Evolutionary conservation across 352 stramenopile species (phyloP).

Genomic region (Phytophthora sp.): DNA sequence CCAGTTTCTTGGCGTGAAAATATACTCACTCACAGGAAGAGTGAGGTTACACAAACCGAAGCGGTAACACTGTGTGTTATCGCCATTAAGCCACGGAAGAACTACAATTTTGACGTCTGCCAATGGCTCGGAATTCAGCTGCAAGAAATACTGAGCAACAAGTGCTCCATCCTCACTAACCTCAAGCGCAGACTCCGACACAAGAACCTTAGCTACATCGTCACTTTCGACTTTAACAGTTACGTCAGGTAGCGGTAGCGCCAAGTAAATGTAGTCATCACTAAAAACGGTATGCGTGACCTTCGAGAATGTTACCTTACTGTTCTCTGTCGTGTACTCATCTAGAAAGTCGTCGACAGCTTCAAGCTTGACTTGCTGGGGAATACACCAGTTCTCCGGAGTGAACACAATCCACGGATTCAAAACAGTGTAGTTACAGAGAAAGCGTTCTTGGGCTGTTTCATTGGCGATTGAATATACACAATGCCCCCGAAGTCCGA

Average conservation of each 20-base stretch:
- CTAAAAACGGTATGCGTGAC: conserved; percentile 69
- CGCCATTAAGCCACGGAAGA: conserved; percentile 65
- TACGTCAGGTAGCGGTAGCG: conserved; percentile 41
- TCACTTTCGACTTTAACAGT: conserved; percentile 63
- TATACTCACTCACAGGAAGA: conserved; percentile 48
- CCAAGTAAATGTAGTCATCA: conserved; percentile 70
- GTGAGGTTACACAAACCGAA: conserved; percentile 81
- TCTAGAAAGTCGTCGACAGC: conserved; percentile 71
- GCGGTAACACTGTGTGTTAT: conserved; percentile 71
- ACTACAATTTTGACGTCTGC: conserved; percentile 67
- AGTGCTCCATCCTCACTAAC: conserved; percentile 63
- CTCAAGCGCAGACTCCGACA: conserved; percentile 57
- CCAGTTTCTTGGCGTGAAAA: conserved; percentile 73
- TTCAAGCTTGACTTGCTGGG: conserved; percentile 52
- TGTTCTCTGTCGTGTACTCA: conserved; percentile 45
- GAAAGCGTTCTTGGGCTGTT: conserved; percentile 68
- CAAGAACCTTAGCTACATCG: conserved; percentile 61
- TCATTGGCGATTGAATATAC: conserved; percentile 71
- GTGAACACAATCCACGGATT: conserved; percentile 83
- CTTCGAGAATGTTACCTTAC: conserved; percentile 61
- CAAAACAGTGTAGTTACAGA: conserved; percentile 79
- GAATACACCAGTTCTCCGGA: conserved; percentile 69
- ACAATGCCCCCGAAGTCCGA: conserved; percentile 59
- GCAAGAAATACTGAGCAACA: conserved; percentile 51
- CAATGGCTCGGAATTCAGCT: conserved; percentile 67